phyloP scores from a whole-genome alignment of 2,329 filamentous ascomycete species.

The Diplodia corticola region DNA sequence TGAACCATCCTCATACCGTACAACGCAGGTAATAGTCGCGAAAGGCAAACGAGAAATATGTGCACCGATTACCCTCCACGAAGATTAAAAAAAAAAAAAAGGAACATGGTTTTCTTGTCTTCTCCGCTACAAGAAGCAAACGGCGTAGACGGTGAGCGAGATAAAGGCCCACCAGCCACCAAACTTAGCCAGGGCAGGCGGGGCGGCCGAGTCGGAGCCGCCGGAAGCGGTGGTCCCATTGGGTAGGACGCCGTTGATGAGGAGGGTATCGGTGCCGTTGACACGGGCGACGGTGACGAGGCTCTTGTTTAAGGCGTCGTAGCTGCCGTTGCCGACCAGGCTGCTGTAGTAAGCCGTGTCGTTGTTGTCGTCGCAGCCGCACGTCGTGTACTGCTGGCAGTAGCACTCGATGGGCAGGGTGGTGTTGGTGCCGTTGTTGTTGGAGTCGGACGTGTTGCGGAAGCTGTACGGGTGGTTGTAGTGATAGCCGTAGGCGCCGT shows the following conservation, averaged over 20 bases:
- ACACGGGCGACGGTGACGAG: slow-evolving; percentile 63
- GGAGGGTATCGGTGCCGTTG: slow-evolving; percentile 63
- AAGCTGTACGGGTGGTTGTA: slow-evolving; percentile 60
- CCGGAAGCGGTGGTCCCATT: slow-evolving; percentile 53
- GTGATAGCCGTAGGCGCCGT: slow-evolving; percentile 62
- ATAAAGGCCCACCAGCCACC: slow-evolving; percentile 13
- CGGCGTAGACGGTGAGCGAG: slow-evolving; percentile 4
- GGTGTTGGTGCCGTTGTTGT: slow-evolving; percentile 53
- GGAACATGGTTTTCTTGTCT: neutral
- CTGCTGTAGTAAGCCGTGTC: slow-evolving; percentile 58
- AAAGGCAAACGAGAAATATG: neutral
- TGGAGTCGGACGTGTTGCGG: slow-evolving; percentile 50
- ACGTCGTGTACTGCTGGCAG: slow-evolving; percentile 59
- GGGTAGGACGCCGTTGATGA: slow-evolving; percentile 74
- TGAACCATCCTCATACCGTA: neutral
- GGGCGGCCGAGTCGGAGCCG: slow-evolving; percentile 30
- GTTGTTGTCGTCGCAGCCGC: slow-evolving; percentile 69
- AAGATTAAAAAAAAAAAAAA: neutral
- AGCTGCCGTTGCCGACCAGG: slow-evolving; percentile 59
- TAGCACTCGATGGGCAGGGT: slow-evolving; percentile 62
- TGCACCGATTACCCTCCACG: neutral
- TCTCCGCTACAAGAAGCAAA: slow-evolving; percentile 1
- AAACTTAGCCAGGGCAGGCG: neutral
- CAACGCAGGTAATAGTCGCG: too few relatives aligned
- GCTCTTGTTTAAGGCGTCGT: slow-evolving; percentile 59